phyloP scores from a whole-genome alignment of 768 basidiomycete genomes.

The Mycena vulgaris region DNA sequence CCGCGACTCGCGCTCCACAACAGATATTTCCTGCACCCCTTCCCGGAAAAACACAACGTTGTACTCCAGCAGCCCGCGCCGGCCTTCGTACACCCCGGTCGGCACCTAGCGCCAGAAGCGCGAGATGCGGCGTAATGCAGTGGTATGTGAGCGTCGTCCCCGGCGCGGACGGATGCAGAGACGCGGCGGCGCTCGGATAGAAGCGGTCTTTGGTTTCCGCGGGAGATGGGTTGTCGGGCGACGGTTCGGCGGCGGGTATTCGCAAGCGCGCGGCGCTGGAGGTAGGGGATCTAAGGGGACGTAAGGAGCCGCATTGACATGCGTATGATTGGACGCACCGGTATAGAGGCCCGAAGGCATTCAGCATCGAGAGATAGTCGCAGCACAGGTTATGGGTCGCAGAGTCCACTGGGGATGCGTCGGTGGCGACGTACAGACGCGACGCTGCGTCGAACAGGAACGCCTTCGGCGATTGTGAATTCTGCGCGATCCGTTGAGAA shows the following conservation, averaged over 20 bases:
- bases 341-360: conserved; percentile 89
- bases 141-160: conserved; percentile 90
- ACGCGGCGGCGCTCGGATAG: conserved; percentile 80
- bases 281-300: conserved; percentile 47
- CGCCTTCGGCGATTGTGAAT: conserved; percentile 93
- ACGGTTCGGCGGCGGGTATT: conserved; percentile 36
- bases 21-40: conserved; percentile 87
- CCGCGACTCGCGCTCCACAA: conserved; percentile 76
- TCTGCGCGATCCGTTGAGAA: conserved; percentile 61
- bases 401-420: conserved; percentile 91
- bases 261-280: conserved; percentile 48
- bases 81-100: conserved; percentile 78
- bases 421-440: conserved; percentile 93
- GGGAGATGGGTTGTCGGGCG: conserved; percentile 35
- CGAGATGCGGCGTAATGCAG: conserved; percentile 80
- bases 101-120: conserved; percentile 82
- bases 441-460: conserved; percentile 93
- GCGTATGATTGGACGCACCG: conserved; percentile 60
- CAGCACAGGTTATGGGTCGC: conserved; percentile 92
- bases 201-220: conserved; percentile 61
- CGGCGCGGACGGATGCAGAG: conserved; percentile 69
- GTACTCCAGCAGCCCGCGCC: conserved; percentile 86
- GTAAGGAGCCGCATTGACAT: conserved; percentile 17
- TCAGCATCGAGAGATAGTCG: conserved; percentile 91
- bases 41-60: conserved; percentile 90